phyloP scores from a whole-genome alignment of 2,329 filamentous ascomycete genomes.

The Nemania sp. region DNA sequence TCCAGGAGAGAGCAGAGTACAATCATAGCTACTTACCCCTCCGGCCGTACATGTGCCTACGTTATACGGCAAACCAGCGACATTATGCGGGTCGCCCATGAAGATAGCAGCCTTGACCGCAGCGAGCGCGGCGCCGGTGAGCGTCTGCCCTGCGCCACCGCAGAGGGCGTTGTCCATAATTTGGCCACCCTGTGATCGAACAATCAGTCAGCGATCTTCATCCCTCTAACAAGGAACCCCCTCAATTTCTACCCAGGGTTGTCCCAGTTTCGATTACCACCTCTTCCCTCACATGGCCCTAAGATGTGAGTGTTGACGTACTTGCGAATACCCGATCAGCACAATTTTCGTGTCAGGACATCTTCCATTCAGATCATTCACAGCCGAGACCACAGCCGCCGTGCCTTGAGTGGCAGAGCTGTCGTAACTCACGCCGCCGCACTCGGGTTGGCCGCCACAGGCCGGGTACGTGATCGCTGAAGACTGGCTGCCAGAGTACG shows the following conservation, averaged over 20 bases:
- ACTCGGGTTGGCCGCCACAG: slow-evolving; percentile 67
- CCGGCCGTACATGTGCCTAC: slow-evolving; percentile 69
- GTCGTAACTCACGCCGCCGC: slow-evolving; percentile 67
- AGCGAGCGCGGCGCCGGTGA: slow-evolving; percentile 59
- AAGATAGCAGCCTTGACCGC: slow-evolving; percentile 72
- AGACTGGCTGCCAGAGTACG: slow-evolving; percentile 53
- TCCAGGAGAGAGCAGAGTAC: neutral
- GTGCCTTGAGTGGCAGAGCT: slow-evolving; percentile 67
- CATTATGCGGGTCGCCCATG: slow-evolving; percentile 71
- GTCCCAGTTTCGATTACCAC: neutral
- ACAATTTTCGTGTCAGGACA: slow-evolving; percentile 70
- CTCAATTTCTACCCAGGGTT: neutral
- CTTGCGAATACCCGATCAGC: slow-evolving; percentile 72
- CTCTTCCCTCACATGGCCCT: neutral
- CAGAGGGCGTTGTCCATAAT: slow-evolving; percentile 73
- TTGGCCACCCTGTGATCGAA: slow-evolving; percentile 63
- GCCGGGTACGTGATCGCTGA: slow-evolving; percentile 66
- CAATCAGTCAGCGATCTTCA: slow-evolving; percentile 3
- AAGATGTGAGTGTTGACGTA: slow-evolving; percentile 9
- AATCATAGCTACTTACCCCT: slow-evolving; percentile 63
- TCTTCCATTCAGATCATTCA: slow-evolving; percentile 65
- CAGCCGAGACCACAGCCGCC: slow-evolving; percentile 65
- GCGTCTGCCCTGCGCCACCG: slow-evolving; percentile 63
- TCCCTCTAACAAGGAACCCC: neutral
- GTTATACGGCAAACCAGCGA: slow-evolving; percentile 67